Evolutionary conservation across 129 eudicot species (phyloP).

Genomic region (Chrysanthemum makinoi): DNA sequence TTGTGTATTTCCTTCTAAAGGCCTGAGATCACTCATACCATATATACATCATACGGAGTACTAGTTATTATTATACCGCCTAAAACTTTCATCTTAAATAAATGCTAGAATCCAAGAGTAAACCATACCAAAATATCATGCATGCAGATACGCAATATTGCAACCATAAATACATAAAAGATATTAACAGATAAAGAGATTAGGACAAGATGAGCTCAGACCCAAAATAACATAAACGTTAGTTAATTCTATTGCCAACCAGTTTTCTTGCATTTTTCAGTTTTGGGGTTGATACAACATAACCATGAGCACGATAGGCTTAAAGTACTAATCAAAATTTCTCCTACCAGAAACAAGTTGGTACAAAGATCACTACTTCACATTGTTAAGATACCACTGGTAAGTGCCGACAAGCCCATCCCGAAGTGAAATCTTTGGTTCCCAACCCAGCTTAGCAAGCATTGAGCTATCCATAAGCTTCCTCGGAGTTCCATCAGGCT

Average conservation of each 20-base stretch:
- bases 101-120: constrained; percentile 2
- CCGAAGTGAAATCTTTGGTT: constrained; percentile 65
- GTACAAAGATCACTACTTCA: constrained; percentile 29
- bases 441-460: constrained; percentile 76
- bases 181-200: neutral
- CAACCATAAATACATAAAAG: neutral
- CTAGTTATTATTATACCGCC: neutral
- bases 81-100: neutral
- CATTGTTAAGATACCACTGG: constrained; percentile 78
- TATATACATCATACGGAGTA: neutral
- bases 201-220: neutral
- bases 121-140: neutral
- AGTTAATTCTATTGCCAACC: neutral
- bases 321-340: neutral
- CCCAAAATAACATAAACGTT: neutral
- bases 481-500: constrained; percentile 98
- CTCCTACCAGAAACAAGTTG: neutral
- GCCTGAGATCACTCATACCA: neutral
- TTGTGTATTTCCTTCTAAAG: neutral
- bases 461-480: constrained; percentile 94
- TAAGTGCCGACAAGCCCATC: constrained; percentile 93
- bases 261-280: neutral
- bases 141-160: neutral
- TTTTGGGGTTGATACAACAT: neutral
- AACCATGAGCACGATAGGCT: neutral